Evolutionary conservation across 257 asterid genomes (phyloP).

Genomic region (Jaltomata sinuosa): DNA sequence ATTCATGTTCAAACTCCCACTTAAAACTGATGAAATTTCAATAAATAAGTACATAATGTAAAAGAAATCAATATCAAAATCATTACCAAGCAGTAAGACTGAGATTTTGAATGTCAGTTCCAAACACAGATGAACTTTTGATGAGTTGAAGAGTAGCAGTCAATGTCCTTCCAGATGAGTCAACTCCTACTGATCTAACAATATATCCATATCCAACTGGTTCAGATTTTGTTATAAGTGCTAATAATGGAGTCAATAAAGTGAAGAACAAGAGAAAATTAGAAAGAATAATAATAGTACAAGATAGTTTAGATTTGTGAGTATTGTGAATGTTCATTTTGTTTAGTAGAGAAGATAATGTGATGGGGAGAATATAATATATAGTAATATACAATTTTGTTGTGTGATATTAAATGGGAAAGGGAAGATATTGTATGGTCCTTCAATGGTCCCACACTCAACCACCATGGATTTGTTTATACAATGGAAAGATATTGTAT

Average conservation of each 20-base stretch:
- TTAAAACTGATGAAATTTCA: neutral
- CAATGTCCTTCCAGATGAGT: conserved; percentile 1
- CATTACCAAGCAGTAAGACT: conserved; percentile 7
- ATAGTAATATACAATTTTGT: neutral
- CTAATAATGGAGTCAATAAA: neutral
- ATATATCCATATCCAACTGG: conserved; percentile 14
- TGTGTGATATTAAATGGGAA: neutral
- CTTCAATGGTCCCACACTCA: neutral
- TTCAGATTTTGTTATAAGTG: neutral
- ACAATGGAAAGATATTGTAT: too few species aligned
- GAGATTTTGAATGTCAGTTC: conserved; percentile 11
- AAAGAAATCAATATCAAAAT: neutral
- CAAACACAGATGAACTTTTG: conserved; percentile 8
- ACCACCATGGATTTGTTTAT: too few species aligned
- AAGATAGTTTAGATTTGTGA: neutral
- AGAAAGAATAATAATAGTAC: neutral
- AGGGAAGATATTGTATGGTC: neutral
- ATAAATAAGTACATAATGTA: neutral
- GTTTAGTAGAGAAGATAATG: too few species aligned
- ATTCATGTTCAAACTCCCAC: neutral
- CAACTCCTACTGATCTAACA: conserved; percentile 4
- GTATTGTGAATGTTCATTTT: neutral
- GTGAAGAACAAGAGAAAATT: neutral
- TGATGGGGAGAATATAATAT: neutral
- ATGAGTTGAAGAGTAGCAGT: conserved; percentile 14